phyloP scores from a whole-genome alignment of 495 filamentous ascomycete species.

The Penicillium fimorum region DNA sequence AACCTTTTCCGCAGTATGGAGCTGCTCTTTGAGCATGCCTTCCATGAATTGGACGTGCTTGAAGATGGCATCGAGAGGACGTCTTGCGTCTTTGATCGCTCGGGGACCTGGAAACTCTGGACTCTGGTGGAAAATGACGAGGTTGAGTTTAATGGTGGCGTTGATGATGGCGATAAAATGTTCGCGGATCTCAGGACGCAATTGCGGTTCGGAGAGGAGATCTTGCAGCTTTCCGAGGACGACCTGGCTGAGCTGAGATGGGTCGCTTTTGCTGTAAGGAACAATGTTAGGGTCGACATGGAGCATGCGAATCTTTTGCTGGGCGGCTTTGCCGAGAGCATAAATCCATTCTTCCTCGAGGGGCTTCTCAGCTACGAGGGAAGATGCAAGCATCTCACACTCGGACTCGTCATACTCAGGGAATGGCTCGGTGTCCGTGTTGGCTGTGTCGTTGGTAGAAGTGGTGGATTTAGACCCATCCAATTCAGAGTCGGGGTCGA shows the following conservation, averaged over 20 bases:
- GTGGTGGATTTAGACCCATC: slow-evolving; percentile 4
- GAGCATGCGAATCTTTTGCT: slow-evolving; percentile 17
- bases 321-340: slow-evolving; percentile 27
- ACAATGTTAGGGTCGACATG: slow-evolving; percentile 18
- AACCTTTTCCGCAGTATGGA: slow-evolving; percentile 4
- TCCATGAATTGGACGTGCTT: slow-evolving; percentile 11
- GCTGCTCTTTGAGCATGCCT: slow-evolving; percentile 12
- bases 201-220: slow-evolving; percentile 12
- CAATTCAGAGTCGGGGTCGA: slow-evolving; percentile 13
- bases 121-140: slow-evolving; percentile 22
- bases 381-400: slow-evolving; percentile 9
- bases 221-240: slow-evolving; percentile 21
- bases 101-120: slow-evolving; percentile 11
- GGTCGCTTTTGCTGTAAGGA: not conserved
- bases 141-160: slow-evolving; percentile 23
- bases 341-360: slow-evolving; percentile 16
- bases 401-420: slow-evolving; percentile 30
- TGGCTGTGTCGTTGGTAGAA: not conserved
- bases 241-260: slow-evolving; percentile 1
- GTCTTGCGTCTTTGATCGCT: slow-evolving; percentile 10
- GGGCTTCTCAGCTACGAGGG: slow-evolving; percentile 14
- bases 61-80: slow-evolving; percentile 15
- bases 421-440: slow-evolving; percentile 30
- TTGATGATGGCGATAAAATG: slow-evolving; percentile 30
- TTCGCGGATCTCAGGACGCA: slow-evolving; percentile 10